Evolutionary conservation across 2,329 filamentous ascomycete genomes (phyloP), one percentile per base, ranked within the genome.

Genomic region (Clonostachys rosea): DNA sequence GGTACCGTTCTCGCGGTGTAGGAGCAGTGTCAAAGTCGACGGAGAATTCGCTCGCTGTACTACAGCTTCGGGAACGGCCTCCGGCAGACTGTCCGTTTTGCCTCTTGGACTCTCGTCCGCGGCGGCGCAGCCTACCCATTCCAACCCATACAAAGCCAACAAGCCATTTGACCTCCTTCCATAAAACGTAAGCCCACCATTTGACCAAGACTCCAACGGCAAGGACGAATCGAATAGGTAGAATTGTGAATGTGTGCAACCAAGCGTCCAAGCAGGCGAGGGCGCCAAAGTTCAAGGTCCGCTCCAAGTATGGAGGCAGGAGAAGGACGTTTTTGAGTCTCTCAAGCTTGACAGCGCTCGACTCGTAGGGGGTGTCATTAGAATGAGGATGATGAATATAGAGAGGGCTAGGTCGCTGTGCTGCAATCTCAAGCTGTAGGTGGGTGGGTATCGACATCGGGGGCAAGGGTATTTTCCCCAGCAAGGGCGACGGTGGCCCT

Each of bases 171-270:
- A 76, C 73, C 64, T 97, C 92, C 52, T 85, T 87, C 5, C 75
- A 74, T 3, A 92, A 55, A 18, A 91, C 80, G 34, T 86, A 81
- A 3, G 67, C 75, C 89, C 89, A 95, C 78, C 91, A 97, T 50
- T 81, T 78, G 10, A 83, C 64, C 24, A 99, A 69, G 3, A 97
- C 83, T 17, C 81, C 82, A 1, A 92, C 58, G 1, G 94, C 92
- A 49, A 91, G 87, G 46, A 87, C 65, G 57, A 99, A 97, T 3
- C 94, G 81, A 49, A 99, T 77, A 1, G 94, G 94, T 0, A 99
- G 73, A 41, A 99, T 96, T 0, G 94, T 99, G 57, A 99, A 95
- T 1, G 90, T 95, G 68, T 96, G 94, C 2, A 99, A 79, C 91
- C 92, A 99, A 2, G 92, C 88, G 63, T 99, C 94, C 6, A 99